Percentiles rank a stretch among this genome's conserved stretches.
These are phyloP conservation scores for Tylopilus subfusipes DNA, from an alignment of 768 basidiomycete genomes.

Conservation along the genomic window DNA sequence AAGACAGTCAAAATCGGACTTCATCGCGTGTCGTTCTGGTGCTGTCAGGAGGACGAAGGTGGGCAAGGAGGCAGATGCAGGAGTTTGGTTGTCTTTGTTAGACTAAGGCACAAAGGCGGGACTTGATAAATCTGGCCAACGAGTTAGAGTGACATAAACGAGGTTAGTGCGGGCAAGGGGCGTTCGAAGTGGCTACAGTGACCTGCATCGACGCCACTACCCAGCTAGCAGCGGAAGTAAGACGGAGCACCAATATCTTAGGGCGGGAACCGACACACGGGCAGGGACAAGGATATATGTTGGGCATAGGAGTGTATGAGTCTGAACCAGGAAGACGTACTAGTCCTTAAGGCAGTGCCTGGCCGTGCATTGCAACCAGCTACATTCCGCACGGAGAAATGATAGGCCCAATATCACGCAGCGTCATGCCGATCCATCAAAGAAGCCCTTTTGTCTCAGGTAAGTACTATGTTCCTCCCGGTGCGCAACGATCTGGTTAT, in stretches of 20 bases:
- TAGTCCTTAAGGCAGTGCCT: not conserved
- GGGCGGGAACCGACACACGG: not conserved
- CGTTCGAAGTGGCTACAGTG: not conserved
- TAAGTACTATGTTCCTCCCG: constrained; percentile 46
- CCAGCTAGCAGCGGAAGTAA: too few species aligned
- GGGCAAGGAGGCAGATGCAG: not conserved
- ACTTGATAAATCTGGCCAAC: too few species aligned
- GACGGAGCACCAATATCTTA: not conserved
- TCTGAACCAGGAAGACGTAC: not conserved
- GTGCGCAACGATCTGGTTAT: constrained; percentile 44
- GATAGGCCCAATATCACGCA: constrained; percentile 2
- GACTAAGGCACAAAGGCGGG: too few species aligned
- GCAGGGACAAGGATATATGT: not conserved
- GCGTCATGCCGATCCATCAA: constrained; percentile 14
- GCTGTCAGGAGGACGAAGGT: not conserved
- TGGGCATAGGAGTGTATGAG: not conserved
- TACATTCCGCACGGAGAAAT: not conserved
- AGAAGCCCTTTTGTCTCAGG: constrained; percentile 43
- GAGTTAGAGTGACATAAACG: too few species aligned
- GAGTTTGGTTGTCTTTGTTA: not conserved
- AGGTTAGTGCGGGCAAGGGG: not conserved
- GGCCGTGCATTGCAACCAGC: not conserved
- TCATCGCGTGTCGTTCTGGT: not conserved
- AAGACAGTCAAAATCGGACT: not conserved
- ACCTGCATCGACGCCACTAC: not conserved